Percentiles rank a stretch among this genome's conserved stretches.
These are phyloP conservation scores for Fusarium virguliforme DNA, from an alignment of 2,329 filamentous ascomycete genomes.

Conservation along the genomic window DNA sequence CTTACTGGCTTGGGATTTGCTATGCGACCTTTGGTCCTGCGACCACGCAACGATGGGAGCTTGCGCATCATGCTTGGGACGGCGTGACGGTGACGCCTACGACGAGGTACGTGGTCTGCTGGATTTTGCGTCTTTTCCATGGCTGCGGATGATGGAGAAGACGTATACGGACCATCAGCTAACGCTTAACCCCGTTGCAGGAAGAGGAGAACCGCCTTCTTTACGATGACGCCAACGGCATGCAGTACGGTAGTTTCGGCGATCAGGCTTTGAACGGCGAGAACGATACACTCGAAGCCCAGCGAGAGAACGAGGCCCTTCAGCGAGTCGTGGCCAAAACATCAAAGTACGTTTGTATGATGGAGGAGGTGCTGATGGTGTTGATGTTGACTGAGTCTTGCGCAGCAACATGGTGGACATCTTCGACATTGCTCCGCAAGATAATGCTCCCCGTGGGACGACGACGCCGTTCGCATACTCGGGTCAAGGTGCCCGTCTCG, in stretches of 20 bases:
- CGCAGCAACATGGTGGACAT: constrained; percentile 77
- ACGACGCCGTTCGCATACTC: constrained; percentile 64
- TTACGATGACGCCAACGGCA: constrained; percentile 72
- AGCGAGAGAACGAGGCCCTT: constrained; percentile 76
- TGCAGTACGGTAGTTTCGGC: constrained; percentile 76
- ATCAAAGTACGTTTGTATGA: constrained; percentile 68
- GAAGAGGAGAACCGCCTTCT: constrained; percentile 72
- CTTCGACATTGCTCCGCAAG: constrained; percentile 74
- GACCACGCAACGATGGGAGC: constrained; percentile 66
- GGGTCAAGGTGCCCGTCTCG: constrained; percentile 70
- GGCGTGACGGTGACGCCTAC: constrained; percentile 65
- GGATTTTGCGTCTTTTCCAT: background rate
- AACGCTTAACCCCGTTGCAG: constrained; percentile 53
- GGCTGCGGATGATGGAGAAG: background rate
- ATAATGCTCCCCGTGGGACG: constrained; percentile 57
- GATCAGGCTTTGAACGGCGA: constrained; percentile 69
- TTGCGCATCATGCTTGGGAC: constrained; percentile 74
- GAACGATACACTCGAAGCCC: constrained; percentile 74
- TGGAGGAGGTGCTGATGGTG: background rate
- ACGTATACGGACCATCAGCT: constrained; percentile 14
- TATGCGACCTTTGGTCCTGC: constrained; percentile 43
- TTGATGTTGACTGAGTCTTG: constrained; percentile 26
- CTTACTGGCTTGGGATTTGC: constrained; percentile 32
- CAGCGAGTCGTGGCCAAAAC: constrained; percentile 76
- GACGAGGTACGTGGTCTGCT: constrained; percentile 66